Evolutionary conservation across 441 rosid species (phyloP).

Genomic region (Pelargonium fulgidum): DNA sequence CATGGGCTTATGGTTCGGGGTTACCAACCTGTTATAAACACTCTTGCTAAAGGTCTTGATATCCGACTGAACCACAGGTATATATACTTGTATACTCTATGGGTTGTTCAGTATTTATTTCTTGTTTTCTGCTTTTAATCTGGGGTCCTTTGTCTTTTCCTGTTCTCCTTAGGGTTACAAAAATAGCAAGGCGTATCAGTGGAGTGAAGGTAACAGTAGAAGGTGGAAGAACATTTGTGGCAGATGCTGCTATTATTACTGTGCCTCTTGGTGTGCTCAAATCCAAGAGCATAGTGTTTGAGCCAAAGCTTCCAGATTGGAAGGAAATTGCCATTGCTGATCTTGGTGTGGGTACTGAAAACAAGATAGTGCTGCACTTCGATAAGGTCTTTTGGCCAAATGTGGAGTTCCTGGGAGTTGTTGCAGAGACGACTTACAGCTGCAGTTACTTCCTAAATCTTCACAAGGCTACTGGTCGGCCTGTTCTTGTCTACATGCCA

Average conservation of each 20-base stretch:
- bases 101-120: neutral
- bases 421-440: constrained; percentile 75
- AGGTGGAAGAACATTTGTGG: constrained; percentile 55
- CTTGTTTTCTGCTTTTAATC: constrained; percentile 7
- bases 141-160: too few species aligned
- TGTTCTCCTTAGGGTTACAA: constrained; percentile 50
- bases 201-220: constrained; percentile 85
- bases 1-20: constrained; percentile 98
- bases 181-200: constrained; percentile 49
- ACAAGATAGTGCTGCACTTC: constrained; percentile 74
- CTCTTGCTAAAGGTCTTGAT: constrained; percentile 91
- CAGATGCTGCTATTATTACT: constrained; percentile 77
- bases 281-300: constrained; percentile 52
- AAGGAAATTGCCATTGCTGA: constrained; percentile 80
- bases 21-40: constrained; percentile 82
- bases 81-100: neutral
- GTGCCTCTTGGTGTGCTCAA: constrained; percentile 90
- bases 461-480: constrained; percentile 84
- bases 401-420: constrained; percentile 93
- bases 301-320: constrained; percentile 91
- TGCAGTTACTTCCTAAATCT: constrained; percentile 96
- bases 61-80: constrained; percentile 75
- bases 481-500: constrained; percentile 92
- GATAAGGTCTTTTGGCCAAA: constrained; percentile 93
- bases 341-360: constrained; percentile 90